phyloP scores from a whole-genome alignment of 768 basidiomycete genomes.

The Rhodotorula paludigena region DNA sequence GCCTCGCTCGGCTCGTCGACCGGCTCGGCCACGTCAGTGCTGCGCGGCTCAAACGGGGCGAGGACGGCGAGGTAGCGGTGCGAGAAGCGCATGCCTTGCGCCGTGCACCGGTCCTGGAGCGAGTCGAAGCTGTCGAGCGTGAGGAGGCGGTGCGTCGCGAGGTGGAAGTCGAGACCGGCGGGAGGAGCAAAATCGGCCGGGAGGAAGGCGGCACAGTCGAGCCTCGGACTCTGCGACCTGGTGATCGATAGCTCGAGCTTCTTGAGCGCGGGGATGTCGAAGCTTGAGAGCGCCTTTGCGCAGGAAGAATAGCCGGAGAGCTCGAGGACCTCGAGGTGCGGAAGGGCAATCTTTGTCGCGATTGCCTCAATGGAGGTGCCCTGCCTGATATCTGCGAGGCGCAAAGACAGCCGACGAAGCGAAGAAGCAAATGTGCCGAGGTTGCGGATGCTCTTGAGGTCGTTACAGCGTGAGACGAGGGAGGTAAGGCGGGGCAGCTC shows the following conservation, averaged over 20 bases:
- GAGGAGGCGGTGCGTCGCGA: not conserved
- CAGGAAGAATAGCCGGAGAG: not conserved
- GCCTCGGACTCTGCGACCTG: not conserved
- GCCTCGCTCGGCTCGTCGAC: too few relatives aligned
- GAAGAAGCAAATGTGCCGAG: too few relatives aligned
- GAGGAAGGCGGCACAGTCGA: not conserved
- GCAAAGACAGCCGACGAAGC: too few relatives aligned
- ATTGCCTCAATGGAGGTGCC: too few relatives aligned
- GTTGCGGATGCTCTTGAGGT: too few relatives aligned
- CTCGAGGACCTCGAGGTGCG: not conserved
- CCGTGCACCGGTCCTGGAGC: not conserved
- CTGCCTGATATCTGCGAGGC: too few relatives aligned
- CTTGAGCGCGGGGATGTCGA: not conserved
- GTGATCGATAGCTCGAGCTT: not conserved
- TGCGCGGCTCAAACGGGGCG: not conserved
- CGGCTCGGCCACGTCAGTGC: not conserved
- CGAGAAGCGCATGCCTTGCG: not conserved
- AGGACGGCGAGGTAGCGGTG: not conserved
- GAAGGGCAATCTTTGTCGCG: too few relatives aligned
- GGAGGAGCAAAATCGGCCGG: not conserved
- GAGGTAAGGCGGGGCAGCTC: too few relatives aligned
- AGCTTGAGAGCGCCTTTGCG: not conserved
- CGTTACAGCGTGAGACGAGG: too few relatives aligned
- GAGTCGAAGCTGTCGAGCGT: not conserved
- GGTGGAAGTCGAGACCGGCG: not conserved